Base-by-base conservation (phyloP, 2,329 filamentous ascomycete genomes). In the Fusarium incarnatum region DNA sequence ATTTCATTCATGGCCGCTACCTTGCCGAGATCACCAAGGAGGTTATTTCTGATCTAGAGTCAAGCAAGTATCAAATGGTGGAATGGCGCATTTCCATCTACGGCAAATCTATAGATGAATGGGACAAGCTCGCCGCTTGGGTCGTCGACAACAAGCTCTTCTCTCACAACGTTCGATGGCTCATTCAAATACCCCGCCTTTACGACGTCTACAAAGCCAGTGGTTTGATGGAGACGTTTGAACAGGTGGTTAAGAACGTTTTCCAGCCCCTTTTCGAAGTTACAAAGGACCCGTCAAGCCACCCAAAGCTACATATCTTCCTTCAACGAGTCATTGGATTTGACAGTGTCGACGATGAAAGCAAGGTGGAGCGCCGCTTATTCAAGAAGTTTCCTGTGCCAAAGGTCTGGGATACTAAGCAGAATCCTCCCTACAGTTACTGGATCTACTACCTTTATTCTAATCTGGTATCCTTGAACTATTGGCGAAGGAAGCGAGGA, bases 81-180 rank as follows among this genome's bases (percentile, higher is more conserved):
- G 96, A 99, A 82, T 99, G 97, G 94, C 94, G 96, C 45, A 97
- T 99, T 72, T 98, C 94, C 25, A 94, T 99, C 70, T 99, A 99
- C 76, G 96, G 96, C 68, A 92, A 94, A 77, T 92, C 92, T 5
- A 86, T 97, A 42, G 91, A 97, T 68, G 96, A 99, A 80, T 99
- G 96, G 96, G 95, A 98, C 77, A 99, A 97, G 78, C 88, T 99
- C 54, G 96, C 96, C 6, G 93, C 92, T 5, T 99, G 96, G 96
- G 94, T 99, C 10, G 90, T 98, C 18, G 95, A 98, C 83, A 97
- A 98, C 84, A 98, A 98, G 82, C 86, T 99, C 44, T 97, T 97
- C 81, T 98, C 95, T 4, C 95, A 96, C 77, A 99, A 99, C 78
- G 93, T 99, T 50, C 92, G 96, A 59, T 99, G 96, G 96, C 87